Evolutionary conservation across 148 eudicot genomes (phyloP).

Genomic region (Agrostemma githago): DNA sequence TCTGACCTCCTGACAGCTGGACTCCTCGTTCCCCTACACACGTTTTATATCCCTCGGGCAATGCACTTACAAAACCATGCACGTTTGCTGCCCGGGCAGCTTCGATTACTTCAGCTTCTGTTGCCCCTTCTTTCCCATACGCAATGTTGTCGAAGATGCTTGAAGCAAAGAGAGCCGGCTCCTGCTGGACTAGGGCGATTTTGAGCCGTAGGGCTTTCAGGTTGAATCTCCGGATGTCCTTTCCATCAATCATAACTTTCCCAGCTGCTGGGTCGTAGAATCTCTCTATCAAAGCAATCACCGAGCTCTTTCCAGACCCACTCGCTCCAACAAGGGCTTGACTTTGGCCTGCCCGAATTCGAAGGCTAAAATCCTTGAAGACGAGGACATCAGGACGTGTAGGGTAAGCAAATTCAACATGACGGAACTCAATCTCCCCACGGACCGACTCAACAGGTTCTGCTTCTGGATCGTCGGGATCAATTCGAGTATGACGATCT

Average conservation of each 20-base stretch:
- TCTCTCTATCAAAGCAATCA: slow-evolving; percentile 75
- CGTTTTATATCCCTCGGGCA: slow-evolving; percentile 92
- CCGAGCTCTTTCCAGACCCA: slow-evolving; percentile 95
- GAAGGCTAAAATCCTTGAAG: slow-evolving; percentile 75
- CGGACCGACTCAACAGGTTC: slow-evolving; percentile 68
- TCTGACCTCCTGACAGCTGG: slow-evolving; percentile 94
- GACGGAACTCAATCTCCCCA: slow-evolving; percentile 91
- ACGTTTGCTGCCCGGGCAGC: slow-evolving; percentile 90
- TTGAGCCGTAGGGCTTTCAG: slow-evolving; percentile 67
- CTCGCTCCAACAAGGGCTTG: slow-evolving; percentile 97
- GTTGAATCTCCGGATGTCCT: slow-evolving; percentile 71
- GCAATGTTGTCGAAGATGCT: slow-evolving; percentile 93
- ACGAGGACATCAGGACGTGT: slow-evolving; percentile 79
- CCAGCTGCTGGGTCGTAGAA: slow-evolving; percentile 83
- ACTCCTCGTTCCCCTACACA: slow-evolving; percentile 92
- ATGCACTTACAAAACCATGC: slow-evolving; percentile 78
- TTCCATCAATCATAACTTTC: slow-evolving; percentile 95
- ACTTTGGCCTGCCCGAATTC: slow-evolving; percentile 94
- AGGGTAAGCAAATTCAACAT: slow-evolving; percentile 88
- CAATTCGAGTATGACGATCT: slow-evolving; percentile 71
- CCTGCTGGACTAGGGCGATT: slow-evolving; percentile 90
- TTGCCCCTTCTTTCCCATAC: slow-evolving; percentile 87
- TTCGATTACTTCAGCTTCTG: slow-evolving; percentile 85
- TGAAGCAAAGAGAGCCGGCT: slow-evolving; percentile 87
- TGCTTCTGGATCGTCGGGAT: slow-evolving; percentile 83